A percentile compares a stretch with the other conserved stretches of the same genome.
Conservation (phyloP, 495 filamentous ascomycete species). For the Annulohypoxylon maeteangense region DNA sequence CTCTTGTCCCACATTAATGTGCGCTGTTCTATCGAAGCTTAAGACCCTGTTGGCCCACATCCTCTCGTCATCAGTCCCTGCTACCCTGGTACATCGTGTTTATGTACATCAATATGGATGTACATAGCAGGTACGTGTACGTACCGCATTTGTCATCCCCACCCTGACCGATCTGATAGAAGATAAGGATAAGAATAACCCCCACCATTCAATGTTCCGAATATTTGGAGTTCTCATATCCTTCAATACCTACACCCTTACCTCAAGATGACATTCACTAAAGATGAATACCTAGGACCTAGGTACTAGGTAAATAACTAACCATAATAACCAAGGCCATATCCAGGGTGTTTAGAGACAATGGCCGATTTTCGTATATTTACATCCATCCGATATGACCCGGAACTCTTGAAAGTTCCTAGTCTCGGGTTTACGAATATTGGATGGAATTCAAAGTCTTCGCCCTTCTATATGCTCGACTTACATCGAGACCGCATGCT, state of each 20-base stretch:
- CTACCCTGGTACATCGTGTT: not conserved
- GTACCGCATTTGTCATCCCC: slow-evolving; percentile 33
- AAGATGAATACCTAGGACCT: not conserved
- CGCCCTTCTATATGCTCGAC: slow-evolving; percentile 84
- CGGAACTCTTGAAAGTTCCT: slow-evolving; percentile 60
- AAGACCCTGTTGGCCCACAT: slow-evolving; percentile 38
- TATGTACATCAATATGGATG: not conserved
- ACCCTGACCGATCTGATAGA: not conserved
- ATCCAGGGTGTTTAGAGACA: not conserved
- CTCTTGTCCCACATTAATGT: slow-evolving; percentile 41
- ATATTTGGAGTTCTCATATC: too few species aligned
- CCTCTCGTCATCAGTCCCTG: slow-evolving; percentile 29
- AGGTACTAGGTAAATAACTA: not conserved
- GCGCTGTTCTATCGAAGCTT: slow-evolving; percentile 36
- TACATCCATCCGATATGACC: slow-evolving; percentile 82
- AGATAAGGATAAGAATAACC: not conserved
- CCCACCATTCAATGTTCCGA: too few species aligned
- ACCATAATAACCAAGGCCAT: not conserved
- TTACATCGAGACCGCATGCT: slow-evolving; percentile 85
- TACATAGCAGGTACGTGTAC: slow-evolving; percentile 20
- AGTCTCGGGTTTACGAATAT: slow-evolving; percentile 46
- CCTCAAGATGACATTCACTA: not conserved
- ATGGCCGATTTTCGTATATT: slow-evolving; percentile 68
- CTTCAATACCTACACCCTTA: too few species aligned
- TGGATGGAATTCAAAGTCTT: slow-evolving; percentile 59